Evolutionary conservation across 2,329 filamentous ascomycete genomes (phyloP), one percentile per base, ranked within the genome.

Genomic region (Neonectria hederae): DNA sequence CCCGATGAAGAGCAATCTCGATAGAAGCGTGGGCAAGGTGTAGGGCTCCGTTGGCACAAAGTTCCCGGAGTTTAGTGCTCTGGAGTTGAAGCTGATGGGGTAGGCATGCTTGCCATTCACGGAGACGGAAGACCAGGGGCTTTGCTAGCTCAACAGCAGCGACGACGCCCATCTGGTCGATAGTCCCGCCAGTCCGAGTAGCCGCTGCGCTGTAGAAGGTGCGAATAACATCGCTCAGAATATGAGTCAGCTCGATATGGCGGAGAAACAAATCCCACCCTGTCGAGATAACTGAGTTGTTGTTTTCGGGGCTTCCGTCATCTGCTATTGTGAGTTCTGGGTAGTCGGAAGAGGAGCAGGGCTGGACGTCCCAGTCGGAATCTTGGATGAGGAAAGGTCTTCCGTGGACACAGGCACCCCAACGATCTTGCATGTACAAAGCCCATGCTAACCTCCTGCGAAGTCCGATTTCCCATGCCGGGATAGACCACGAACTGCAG

Each of bases 391-490:
- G 83, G 24, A 83, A 85, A 11, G 86, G 86, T 26, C 87, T 80
- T 8, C 87, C 87, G 67, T 87, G 84, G 28, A 86, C 83, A 40
- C 88, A 79, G 2, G 85, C 82, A 2, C 84, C 83, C 87, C 85
- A 89, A 69, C 86, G 88, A 66, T 91, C 89, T 72, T 90, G 88
- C 81, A 89, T 87, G 66, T 85, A 90, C 0, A 90, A 75, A 2
- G 84, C 88, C 89, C 89, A 91, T 0, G 86, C 87, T 0, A 91
- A 77, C 14, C 89, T 79, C 69, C 87, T 86, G 14, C 89, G 80
- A 19, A 90, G 77, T 0, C 87, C 86, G 58, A 86, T 83, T 70
- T 91, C 89, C 87, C 88, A 90, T 0, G 79, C 76, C 2, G 88
- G 88, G 45, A 91, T 85, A 11, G 84, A 83, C 89, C 89, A 91